phyloP scores from a whole-genome alignment of 2,329 filamentous ascomycete species.

The Gnomoniopsis sp. region DNA sequence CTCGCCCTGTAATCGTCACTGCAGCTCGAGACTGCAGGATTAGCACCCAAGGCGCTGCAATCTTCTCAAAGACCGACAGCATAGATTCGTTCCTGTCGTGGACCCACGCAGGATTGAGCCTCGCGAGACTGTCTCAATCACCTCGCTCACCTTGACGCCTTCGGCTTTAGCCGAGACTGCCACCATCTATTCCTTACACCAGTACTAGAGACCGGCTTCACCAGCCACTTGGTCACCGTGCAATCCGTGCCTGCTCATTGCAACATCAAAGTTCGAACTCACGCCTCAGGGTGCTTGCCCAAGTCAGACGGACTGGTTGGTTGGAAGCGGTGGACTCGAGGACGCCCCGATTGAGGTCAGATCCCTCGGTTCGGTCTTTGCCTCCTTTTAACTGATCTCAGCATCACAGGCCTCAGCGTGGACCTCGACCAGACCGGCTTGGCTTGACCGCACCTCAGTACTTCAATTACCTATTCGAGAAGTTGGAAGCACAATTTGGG shows the following conservation, averaged over 20 bases:
- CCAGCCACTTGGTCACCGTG: background rate
- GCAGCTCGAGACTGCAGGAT: constrained; percentile 13
- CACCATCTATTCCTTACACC: background rate
- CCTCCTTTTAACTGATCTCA: background rate
- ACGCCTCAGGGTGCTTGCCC: background rate
- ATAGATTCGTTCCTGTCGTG: constrained; percentile 4
- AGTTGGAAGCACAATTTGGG: background rate
- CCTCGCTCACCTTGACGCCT: constrained; percentile 3
- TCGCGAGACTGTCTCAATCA: constrained; percentile 8
- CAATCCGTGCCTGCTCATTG: background rate
- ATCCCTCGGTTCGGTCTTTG: background rate
- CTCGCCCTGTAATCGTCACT: background rate
- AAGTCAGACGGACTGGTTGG: background rate
- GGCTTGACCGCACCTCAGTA: constrained; percentile 7
- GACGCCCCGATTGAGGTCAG: background rate
- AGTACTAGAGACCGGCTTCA: background rate
- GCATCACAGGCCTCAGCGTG: background rate
- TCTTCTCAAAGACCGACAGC: constrained; percentile 7
- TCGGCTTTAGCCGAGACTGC: constrained; percentile 7
- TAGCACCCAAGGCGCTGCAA: constrained; percentile 6
- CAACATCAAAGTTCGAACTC: background rate
- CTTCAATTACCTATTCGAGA: constrained; percentile 8
- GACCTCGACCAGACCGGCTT: constrained; percentile 4
- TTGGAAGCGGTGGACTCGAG: background rate
- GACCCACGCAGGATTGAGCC: constrained; percentile 2